Base-by-base conservation (phyloP, 2,329 filamentous ascomycete genomes). In the Escovopsis sp. region DNA sequence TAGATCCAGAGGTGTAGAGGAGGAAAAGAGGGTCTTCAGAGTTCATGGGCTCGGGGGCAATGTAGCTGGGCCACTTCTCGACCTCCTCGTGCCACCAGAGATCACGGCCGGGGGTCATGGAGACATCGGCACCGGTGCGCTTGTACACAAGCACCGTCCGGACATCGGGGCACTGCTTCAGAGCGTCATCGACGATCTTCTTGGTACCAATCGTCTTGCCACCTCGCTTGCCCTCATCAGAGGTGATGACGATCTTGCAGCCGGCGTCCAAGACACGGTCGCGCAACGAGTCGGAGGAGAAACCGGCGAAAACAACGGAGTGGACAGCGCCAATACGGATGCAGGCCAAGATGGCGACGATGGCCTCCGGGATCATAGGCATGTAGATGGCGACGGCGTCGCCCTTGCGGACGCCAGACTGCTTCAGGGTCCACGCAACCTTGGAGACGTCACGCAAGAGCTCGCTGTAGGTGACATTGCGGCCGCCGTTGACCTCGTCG, bases 71-170 rank as follows among this genome's bases (percentile, higher is more conserved):
- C 77, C 86, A 96, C 70, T 95, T 96, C 62, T 93, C 85, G 43
- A 89, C 80, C 73, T 96, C 89, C 69, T 96, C 91, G 64, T 96
- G 87, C 91, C 91, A 98, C 91, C 91, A 98, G 59, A 77, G 73
- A 64, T 98, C 91, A 56, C 91, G 80, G 51, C 86, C 87, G 52
- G 77, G 66, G 41, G 86, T 94, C 84, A 83, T 89, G 49, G 89
- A 88, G 18, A 96, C 80, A 42, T 95, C 87, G 39, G 87, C 81
- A 41, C 89, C 89, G 33, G 91, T 98, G 55, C 91, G 84, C 75
- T 94, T 89, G 73, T 81, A 96, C 44, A 98, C 91, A 34, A 98
- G 72, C 53, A 85, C 85, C 63, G 84, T 78, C 36, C 72, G 77
- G 50, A 98, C 84, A 53, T 85, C 81, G 15, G 89, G 89, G 66